Evolutionary conservation across 257 asterid genomes (phyloP), one percentile per base, ranked within the genome.

Genomic region (Marsdenia floribunda): DNA sequence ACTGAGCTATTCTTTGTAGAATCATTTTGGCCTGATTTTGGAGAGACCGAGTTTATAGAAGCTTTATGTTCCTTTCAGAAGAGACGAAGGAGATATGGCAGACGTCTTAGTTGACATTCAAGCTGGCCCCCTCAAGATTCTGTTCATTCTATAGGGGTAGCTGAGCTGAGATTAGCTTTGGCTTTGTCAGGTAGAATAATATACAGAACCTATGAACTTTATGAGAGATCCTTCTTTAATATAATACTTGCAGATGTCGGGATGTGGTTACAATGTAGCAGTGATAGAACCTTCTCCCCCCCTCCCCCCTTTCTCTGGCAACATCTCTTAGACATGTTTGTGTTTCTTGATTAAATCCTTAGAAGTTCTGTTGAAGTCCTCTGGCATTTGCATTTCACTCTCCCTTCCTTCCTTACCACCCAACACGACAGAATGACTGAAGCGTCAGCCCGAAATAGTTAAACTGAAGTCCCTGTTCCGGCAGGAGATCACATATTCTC

Each of bases 21-120:
- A 68, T 76, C 86, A 18, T 83, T 69, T 35, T 90, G 90, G 91
- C 96, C 91, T n/a, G 96, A 90, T 65, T 88, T 90, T 73, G 90
- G 90, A 58, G 91, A 86, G 71, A 73, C 76, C 0, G 91, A 88
- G 72, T 84, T 90, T 64, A 12, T 79, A 3, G 85, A 88, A 77
- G 96, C 96, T 33, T 68, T 89, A 54, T 21, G 40, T 49, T 86
- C 90, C 24, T 87, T 85, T 71, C 92, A 88, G 75, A 78, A 60
- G 73, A 85, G 91, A 81, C 87, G 76, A 73, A 85, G 96, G 37
- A 87, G 92, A 35, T 88, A 73, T 69, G 96, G 94, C 21, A 78
- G 80, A 44, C 73, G 58, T 6, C 70, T 65, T 65, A 65, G 29
- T 65, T 65, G 70, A 65, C 15, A 65, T 6, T 12, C 14, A 37